phyloP scores from a whole-genome alignment of 306 rosid species.

The Vigna trinervia region DNA sequence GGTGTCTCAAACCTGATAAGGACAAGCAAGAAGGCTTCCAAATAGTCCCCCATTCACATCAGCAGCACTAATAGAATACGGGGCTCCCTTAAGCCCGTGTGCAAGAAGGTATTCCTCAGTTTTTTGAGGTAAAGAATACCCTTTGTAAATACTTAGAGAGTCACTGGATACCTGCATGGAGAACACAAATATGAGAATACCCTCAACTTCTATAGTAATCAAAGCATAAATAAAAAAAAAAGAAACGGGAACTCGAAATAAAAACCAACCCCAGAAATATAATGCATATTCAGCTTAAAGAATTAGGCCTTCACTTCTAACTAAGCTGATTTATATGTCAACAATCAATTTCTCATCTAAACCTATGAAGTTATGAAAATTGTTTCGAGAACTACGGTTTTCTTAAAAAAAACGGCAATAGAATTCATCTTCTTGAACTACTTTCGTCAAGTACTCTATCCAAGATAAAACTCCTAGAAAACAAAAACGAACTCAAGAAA shows the following conservation, averaged over 20 bases:
- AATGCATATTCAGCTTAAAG: neutral
- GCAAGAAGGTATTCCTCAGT: conserved; percentile 70
- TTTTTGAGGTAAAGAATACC: conserved; percentile 65
- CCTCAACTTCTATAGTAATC: conserved; percentile 13
- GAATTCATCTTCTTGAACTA: neutral
- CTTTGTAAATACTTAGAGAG: conserved; percentile 65
- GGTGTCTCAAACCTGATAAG: conserved; percentile 64
- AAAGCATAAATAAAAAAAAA: neutral
- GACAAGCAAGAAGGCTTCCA: conserved; percentile 70
- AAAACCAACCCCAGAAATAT: conserved; percentile 9
- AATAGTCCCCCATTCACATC: conserved; percentile 61
- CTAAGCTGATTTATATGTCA: neutral
- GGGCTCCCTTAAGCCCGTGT: conserved; percentile 70
- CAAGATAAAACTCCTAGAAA: neutral
- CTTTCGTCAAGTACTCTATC: neutral
- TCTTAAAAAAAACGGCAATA: no score
- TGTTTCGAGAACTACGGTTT: neutral
- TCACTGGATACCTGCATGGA: conserved; percentile 60
- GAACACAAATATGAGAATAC: conserved; percentile 14
- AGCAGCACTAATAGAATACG: conserved; percentile 66
- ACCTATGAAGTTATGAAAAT: neutral
- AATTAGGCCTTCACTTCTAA: neutral
- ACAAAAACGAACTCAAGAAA: neutral
- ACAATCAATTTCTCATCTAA: neutral
- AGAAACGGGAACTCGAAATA: neutral